These are phyloP conservation scores for Hypoxylon sp. DNA, from an alignment of 2,329 filamentous ascomycete genomes.

Conservation along the genomic window DNA sequence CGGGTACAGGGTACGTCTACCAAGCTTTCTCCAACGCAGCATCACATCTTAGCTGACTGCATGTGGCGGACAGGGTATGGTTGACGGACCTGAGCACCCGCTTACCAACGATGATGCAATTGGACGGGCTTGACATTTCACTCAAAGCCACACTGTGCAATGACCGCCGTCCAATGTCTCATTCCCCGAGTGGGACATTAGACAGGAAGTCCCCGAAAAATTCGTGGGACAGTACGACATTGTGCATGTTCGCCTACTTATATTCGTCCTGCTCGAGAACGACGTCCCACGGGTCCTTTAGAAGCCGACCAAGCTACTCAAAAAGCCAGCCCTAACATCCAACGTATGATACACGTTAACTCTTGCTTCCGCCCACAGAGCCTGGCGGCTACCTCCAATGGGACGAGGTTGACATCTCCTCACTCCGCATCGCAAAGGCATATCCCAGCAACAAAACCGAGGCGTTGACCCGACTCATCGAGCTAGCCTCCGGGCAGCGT, in stretches of 20 bases:
- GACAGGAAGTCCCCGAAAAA: constrained; percentile 18
- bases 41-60: too few relatives aligned
- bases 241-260: constrained; percentile 29
- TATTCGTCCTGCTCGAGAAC: constrained; percentile 21
- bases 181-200: constrained; percentile 33
- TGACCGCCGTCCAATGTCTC: too few relatives aligned
- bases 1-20: constrained; percentile 38
- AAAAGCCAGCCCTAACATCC: not conserved
- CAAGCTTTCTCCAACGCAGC: too few relatives aligned
- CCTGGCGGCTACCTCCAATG: constrained; percentile 29
- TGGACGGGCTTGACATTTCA: constrained; percentile 36
- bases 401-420: constrained; percentile 29
- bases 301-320: not conserved
- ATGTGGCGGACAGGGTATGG: too few relatives aligned
- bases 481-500: too few relatives aligned
- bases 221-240: constrained; percentile 26
- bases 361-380: constrained; percentile 6
- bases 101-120: constrained; percentile 13
- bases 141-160: too few relatives aligned
- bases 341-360: not conserved
- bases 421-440: too few relatives aligned
- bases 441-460: too few relatives aligned
- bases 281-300: constrained; percentile 17
- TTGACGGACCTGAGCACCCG: constrained; percentile 9
- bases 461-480: too few relatives aligned